phyloP scores from a whole-genome alignment of 805 yeast genomes.

The Lipomyces starkeyi region DNA sequence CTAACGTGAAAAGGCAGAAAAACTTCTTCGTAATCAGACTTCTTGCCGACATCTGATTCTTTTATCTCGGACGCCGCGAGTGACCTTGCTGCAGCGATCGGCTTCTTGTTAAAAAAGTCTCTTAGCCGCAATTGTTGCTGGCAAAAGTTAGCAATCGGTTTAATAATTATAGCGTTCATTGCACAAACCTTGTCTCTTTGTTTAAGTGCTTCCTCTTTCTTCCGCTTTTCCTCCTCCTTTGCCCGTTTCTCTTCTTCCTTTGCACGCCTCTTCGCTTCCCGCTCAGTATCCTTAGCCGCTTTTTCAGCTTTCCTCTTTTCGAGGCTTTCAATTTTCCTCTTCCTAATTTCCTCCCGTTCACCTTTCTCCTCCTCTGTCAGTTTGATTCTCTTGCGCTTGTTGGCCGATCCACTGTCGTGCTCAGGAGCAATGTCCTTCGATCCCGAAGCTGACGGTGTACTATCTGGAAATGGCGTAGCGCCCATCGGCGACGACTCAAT shows the following conservation, averaged over 20 bases:
- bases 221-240: conserved; percentile 38
- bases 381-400: conserved; percentile 24
- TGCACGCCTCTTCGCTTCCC: conserved; percentile 37
- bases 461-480: neutral
- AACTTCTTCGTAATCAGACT: conserved; percentile 41
- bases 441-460: neutral
- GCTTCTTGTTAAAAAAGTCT: conserved; percentile 25
- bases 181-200: conserved; percentile 16
- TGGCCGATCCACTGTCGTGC: conserved; percentile 8
- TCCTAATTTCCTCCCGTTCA: conserved; percentile 30
- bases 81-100: conserved; percentile 14
- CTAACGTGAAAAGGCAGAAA: conserved; percentile 47
- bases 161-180: conserved; percentile 9
- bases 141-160: conserved; percentile 25
- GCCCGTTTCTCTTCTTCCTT: conserved; percentile 40
- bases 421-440: neutral
- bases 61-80: neutral
- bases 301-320: conserved; percentile 21
- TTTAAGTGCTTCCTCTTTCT: conserved; percentile 32
- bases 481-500: neutral
- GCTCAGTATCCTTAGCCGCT: conserved; percentile 29
- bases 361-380: conserved; percentile 28
- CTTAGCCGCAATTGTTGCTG: conserved; percentile 33
- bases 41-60: conserved; percentile 7
- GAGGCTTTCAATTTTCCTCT: conserved; percentile 17